Evolutionary conservation across 106 monocot species (phyloP).

Genomic region (Acorus gramineus): DNA sequence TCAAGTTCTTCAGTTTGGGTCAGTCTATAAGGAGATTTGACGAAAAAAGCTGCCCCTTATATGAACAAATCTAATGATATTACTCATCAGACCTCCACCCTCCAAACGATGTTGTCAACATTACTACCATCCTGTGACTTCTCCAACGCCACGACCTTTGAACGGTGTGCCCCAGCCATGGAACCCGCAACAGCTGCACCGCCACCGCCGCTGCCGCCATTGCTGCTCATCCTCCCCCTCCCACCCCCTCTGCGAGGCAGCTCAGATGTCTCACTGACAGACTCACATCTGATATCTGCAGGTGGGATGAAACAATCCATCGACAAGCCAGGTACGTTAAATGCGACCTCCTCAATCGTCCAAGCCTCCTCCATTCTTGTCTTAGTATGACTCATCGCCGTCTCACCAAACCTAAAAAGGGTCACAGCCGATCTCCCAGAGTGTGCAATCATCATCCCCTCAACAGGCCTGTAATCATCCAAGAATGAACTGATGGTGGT

Average conservation of each 20-base stretch:
- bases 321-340: slow-evolving; percentile 58
- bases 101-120: slow-evolving; percentile 7
- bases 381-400: slow-evolving; percentile 41
- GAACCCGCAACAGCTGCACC: slow-evolving; percentile 2
- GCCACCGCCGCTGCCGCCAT: neutral
- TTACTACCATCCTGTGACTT: neutral
- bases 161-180: neutral
- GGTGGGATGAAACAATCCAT: slow-evolving; percentile 62
- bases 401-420: slow-evolving; percentile 49
- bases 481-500: slow-evolving; percentile 49
- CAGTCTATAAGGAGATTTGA: too few relatives aligned
- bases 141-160: slow-evolving; percentile 16
- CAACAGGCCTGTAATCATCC: slow-evolving; percentile 37
- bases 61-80: slow-evolving; percentile 12
- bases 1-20: too few relatives aligned
- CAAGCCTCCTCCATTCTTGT: slow-evolving; percentile 57
- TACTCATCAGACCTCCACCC: slow-evolving; percentile 15
- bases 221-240: slow-evolving; percentile 3
- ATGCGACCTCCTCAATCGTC: slow-evolving; percentile 59
- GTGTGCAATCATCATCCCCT: slow-evolving; percentile 60
- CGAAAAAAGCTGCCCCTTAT: neutral
- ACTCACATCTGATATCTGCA: slow-evolving; percentile 24
- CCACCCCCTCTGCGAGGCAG: slow-evolving; percentile 20
- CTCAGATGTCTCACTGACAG: slow-evolving; percentile 27
- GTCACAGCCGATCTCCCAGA: slow-evolving; percentile 43